These are phyloP conservation scores for Capronia epimyces DNA, from an alignment of 2,329 filamentous ascomycete species.

Conservation along the genomic window DNA sequence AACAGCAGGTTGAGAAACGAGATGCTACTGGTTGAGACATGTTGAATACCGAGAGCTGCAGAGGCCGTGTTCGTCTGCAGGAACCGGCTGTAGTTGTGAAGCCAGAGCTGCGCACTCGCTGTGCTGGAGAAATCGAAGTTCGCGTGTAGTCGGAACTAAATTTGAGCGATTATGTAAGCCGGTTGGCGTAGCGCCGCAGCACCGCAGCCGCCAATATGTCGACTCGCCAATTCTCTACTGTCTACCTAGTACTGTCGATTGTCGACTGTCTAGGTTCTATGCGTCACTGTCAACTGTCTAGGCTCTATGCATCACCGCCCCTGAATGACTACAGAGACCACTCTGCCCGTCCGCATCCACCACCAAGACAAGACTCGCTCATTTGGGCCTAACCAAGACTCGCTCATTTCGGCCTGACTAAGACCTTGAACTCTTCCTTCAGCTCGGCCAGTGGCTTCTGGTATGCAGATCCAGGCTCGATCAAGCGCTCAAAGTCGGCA, in stretches of 20 bases:
- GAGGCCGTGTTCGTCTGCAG: background rate
- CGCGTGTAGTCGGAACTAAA: background rate
- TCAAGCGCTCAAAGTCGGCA: slow-evolving; percentile 11
- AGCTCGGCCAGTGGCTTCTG: slow-evolving; percentile 8
- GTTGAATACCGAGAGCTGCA: slow-evolving; percentile 20
- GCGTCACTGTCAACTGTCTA: too few relatives aligned
- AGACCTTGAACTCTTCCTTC: slow-evolving; percentile 10
- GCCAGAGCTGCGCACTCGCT: background rate
- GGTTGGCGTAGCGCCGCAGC: too few relatives aligned
- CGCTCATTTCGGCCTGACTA: slow-evolving; percentile 2
- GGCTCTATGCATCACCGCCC: too few relatives aligned
- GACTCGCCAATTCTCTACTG: too few relatives aligned
- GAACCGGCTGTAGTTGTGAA: background rate
- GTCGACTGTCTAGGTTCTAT: too few relatives aligned
- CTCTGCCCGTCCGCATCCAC: too few relatives aligned
- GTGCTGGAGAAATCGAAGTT: background rate
- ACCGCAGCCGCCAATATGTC: too few relatives aligned
- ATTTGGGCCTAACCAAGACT: too few relatives aligned
- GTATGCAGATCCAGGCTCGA: slow-evolving; percentile 11
- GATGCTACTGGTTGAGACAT: slow-evolving; percentile 57
- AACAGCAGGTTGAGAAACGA: slow-evolving; percentile 63
- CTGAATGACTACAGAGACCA: background rate
- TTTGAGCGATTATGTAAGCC: background rate
- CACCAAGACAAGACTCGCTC: too few relatives aligned
- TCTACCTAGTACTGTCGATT: too few relatives aligned